phyloP scores from a whole-genome alignment of 441 rosid genomes.

The Erodium trifolium region DNA sequence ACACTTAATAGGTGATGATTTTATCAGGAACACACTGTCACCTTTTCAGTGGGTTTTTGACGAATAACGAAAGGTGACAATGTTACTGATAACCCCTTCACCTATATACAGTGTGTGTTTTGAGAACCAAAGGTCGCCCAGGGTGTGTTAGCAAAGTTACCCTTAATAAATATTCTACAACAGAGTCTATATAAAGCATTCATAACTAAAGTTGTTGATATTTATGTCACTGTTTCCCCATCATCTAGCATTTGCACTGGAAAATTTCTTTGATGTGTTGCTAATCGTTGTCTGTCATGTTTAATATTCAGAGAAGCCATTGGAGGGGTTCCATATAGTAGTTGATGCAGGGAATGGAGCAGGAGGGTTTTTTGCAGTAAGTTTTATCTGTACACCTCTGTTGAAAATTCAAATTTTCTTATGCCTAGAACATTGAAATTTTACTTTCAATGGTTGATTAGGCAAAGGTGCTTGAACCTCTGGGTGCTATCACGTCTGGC shows the following conservation, averaged over 20 bases:
- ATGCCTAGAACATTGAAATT: background rate
- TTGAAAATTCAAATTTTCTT: background rate
- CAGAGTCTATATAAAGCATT: background rate
- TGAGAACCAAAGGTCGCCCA: too few relatives aligned
- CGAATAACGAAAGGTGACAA: too few relatives aligned
- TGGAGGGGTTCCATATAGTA: conserved; percentile 91
- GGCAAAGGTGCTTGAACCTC: conserved; percentile 93
- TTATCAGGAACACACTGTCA: too few relatives aligned
- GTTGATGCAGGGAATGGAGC: conserved; percentile 99
- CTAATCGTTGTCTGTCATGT: conserved; percentile 25
- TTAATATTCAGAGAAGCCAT: conserved; percentile 67
- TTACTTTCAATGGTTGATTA: conserved; percentile 28
- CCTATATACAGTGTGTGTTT: too few relatives aligned
- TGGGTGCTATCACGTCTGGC: conserved; percentile 83
- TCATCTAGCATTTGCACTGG: conserved; percentile 2
- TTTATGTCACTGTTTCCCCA: background rate
- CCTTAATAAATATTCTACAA: background rate
- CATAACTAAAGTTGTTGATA: background rate
- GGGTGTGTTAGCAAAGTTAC: too few relatives aligned
- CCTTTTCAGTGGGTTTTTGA: too few relatives aligned
- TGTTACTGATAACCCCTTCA: too few relatives aligned
- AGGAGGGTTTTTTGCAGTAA: conserved; percentile 96
- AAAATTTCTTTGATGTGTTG: conserved; percentile 13
- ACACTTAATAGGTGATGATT: too few relatives aligned
- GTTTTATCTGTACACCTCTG: conserved; percentile 23